Percentiles rank a stretch among this genome's conserved stretches.
Conservation (phyloP, 225 moss, liverwort and hornwort genomes). For the Physcomitrellopsis africana region DNA sequence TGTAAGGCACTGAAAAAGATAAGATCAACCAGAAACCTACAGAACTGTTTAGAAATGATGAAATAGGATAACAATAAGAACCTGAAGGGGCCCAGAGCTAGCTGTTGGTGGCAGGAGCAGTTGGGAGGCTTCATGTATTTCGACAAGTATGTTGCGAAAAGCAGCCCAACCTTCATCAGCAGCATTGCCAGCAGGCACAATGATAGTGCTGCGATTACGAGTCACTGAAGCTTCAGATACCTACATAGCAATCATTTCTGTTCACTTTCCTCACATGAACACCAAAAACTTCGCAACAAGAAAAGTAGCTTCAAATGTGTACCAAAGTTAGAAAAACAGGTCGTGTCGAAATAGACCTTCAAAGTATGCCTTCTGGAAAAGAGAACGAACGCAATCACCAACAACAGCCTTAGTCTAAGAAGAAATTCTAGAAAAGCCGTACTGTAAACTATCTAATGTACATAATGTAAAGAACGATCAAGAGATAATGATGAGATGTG, state of each 20-base stretch:
- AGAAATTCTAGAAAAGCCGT: conserved; percentile 8
- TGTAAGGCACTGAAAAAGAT: not conserved
- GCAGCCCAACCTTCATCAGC: conserved; percentile 67
- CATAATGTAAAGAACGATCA: not conserved
- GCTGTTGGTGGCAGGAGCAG: conserved; percentile 44
- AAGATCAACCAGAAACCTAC: not conserved
- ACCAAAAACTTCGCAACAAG: not conserved
- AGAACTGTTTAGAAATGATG: not conserved
- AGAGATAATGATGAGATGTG: not conserved
- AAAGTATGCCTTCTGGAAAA: not conserved
- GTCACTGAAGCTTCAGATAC: conserved; percentile 72
- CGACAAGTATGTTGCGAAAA: conserved; percentile 60
- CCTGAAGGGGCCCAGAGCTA: conserved; percentile 54
- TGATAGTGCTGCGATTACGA: conserved; percentile 73
- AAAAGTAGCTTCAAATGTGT: not conserved
- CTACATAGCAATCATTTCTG: conserved; percentile 28
- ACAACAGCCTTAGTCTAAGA: not conserved
- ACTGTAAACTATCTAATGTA: not conserved
- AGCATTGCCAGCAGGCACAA: conserved; percentile 63
- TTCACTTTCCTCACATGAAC: conserved; percentile 12
- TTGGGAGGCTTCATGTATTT: conserved; percentile 63
- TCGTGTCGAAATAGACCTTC: not conserved
- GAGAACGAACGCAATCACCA: conserved; percentile 4
- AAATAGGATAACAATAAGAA: conserved; percentile 23
- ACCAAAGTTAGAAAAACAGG: not conserved